These are phyloP conservation scores for Lentinula raphanica DNA, from an alignment of 768 basidiomycete genomes.

Conservation along the genomic window DNA sequence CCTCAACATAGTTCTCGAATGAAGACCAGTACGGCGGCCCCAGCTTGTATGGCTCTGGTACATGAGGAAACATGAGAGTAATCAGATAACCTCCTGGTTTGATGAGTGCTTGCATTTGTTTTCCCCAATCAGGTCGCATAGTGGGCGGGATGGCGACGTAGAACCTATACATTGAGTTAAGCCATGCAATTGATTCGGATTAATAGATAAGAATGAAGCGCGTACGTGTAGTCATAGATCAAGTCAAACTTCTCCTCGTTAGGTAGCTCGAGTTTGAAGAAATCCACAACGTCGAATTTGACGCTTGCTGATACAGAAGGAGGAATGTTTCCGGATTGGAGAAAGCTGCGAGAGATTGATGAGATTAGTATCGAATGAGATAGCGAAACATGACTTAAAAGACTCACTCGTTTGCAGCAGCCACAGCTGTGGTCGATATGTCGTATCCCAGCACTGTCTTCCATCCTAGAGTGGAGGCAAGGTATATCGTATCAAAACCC, in stretches of 20 bases:
- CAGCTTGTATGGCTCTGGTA: conserved; percentile 27
- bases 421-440: conserved; percentile 49
- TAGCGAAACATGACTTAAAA: not conserved
- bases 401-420: conserved; percentile 39
- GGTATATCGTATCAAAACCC: conserved; percentile 58
- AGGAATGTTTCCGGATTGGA: conserved; percentile 8
- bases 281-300: conserved; percentile 42
- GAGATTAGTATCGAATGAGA: not conserved
- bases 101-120: conserved; percentile 47
- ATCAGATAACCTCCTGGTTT: conserved; percentile 62
- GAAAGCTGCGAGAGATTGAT: too few relatives aligned
- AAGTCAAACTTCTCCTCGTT: conserved; percentile 43
- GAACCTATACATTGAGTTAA: conserved; percentile 36
- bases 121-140: conserved; percentile 50
- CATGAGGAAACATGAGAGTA: conserved; percentile 54
- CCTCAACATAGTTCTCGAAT: conserved; percentile 49
- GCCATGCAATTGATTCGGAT: too few relatives aligned
- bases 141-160: conserved; percentile 66
- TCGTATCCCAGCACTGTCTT: conserved; percentile 50
- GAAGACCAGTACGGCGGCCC: conserved; percentile 64
- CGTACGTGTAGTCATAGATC: conserved; percentile 62
- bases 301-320: conserved; percentile 22
- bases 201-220: not conserved
- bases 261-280: conserved; percentile 42
- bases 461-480: conserved; percentile 42